These are phyloP conservation scores for Phytophthora gonapodyides DNA, from an alignment of 352 stramenopile species.

Conservation along the genomic window DNA sequence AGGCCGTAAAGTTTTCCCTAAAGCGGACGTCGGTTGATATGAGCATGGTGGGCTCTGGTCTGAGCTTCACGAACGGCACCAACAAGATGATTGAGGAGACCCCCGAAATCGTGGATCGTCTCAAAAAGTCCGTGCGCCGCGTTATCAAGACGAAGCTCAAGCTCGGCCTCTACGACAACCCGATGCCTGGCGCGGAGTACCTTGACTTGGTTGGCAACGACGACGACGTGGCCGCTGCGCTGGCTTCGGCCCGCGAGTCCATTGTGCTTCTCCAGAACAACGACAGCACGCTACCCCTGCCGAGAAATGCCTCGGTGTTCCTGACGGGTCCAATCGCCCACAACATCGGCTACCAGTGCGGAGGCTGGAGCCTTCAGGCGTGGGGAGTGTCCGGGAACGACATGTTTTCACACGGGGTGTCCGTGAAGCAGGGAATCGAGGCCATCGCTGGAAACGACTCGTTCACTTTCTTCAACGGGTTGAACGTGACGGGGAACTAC, in stretches of 20 bases:
- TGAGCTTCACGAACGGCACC: slow-evolving; percentile 12
- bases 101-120: slow-evolving; percentile 40
- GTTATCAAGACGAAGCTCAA: slow-evolving; percentile 67
- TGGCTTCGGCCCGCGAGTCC: slow-evolving; percentile 45
- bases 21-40: slow-evolving; percentile 10
- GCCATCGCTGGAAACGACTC: slow-evolving; percentile 9
- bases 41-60: slow-evolving; percentile 10
- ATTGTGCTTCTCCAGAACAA: slow-evolving; percentile 19
- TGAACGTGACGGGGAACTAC: slow-evolving; percentile 32
- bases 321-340: slow-evolving; percentile 29
- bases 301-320: slow-evolving; percentile 11
- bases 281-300: slow-evolving; percentile 8
- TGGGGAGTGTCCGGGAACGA: slow-evolving; percentile 46
- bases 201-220: slow-evolving; percentile 41
- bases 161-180: slow-evolving; percentile 61
- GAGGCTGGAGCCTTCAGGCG: slow-evolving; percentile 75
- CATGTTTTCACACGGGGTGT: slow-evolving; percentile 21
- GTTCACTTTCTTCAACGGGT: slow-evolving; percentile 13
- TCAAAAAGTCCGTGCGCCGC: slow-evolving; percentile 52
- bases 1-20: slow-evolving; percentile 6
- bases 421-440: slow-evolving; percentile 16
- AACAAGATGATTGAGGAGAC: slow-evolving; percentile 30
- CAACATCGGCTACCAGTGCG: slow-evolving; percentile 62
- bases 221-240: slow-evolving; percentile 41
- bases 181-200: slow-evolving; percentile 45